Evolutionary conservation across 1,139 yeast genomes (phyloP).

Genomic region (Yamadazyma spencermartinsiae): DNA sequence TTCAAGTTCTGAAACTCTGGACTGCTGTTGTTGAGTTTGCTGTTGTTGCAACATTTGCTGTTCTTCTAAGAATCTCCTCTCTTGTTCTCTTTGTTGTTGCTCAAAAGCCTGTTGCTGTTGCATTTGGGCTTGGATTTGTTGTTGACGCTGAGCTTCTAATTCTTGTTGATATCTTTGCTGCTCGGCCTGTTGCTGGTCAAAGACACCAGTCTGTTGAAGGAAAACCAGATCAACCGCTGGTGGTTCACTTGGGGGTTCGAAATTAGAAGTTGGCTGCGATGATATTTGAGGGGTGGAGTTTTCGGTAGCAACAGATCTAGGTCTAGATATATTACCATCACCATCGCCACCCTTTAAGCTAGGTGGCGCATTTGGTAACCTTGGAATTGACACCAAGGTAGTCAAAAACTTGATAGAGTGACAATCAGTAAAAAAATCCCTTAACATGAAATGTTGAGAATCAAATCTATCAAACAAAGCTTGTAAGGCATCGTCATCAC

Average conservation of each 20-base stretch:
- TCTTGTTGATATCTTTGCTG: constrained; percentile 71
- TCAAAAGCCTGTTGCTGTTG: constrained; percentile 66
- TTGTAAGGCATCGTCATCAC: constrained; percentile 73
- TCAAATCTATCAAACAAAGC: constrained; percentile 73
- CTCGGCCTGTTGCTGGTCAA: constrained; percentile 55
- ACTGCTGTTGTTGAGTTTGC: constrained; percentile 74
- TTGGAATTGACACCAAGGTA: constrained; percentile 82
- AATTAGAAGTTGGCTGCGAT: constrained; percentile 35
- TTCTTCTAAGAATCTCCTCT: constrained; percentile 39
- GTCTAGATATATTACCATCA: constrained; percentile 39
- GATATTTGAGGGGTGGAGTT: constrained; percentile 29
- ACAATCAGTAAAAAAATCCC: constrained; percentile 89
- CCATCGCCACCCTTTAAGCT: constrained; percentile 58
- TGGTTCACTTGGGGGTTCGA: constrained; percentile 30
- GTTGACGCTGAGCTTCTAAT: constrained; percentile 45
- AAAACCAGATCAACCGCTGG: constrained; percentile 45
- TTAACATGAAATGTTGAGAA: constrained; percentile 76
- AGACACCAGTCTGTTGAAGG: constrained; percentile 51
- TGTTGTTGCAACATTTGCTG: constrained; percentile 71
- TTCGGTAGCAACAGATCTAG: constrained; percentile 30
- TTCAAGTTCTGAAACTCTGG: constrained; percentile 78
- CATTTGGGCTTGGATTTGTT: constrained; percentile 47
- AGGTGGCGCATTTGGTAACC: constrained; percentile 67
- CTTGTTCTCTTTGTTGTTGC: constrained; percentile 74
- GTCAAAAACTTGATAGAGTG: constrained; percentile 82